These are phyloP conservation scores for Hyaloperonospora brassicae DNA, from an alignment of 352 stramenopile species.

Conservation along the genomic window DNA sequence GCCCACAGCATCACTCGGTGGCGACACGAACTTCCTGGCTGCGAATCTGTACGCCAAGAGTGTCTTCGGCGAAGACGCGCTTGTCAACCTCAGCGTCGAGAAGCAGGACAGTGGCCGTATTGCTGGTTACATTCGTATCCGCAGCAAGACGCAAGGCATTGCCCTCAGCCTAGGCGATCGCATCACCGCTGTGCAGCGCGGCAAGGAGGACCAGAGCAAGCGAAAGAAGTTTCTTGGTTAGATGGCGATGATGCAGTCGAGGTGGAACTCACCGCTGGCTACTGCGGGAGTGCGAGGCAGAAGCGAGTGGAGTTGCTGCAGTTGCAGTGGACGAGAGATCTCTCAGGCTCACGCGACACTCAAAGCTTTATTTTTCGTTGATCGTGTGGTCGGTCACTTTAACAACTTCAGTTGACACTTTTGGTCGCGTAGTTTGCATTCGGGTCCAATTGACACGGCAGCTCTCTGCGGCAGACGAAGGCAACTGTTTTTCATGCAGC, in stretches of 20 bases:
- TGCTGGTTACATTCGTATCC: slow-evolving; percentile 97
- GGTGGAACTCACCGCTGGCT: slow-evolving; percentile 8
- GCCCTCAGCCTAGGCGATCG: slow-evolving; percentile 97
- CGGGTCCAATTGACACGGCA: no score
- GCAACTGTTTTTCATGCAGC: no score
- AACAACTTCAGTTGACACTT: neutral
- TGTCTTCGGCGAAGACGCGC: slow-evolving; percentile 95
- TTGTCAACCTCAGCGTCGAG: slow-evolving; percentile 99
- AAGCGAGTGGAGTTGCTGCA: slow-evolving; percentile 13
- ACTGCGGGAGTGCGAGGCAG: slow-evolving; percentile 7
- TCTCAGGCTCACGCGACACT: no score
- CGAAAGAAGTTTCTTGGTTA: slow-evolving; percentile 73
- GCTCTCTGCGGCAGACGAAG: no score
- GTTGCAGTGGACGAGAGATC: slow-evolving; percentile 15
- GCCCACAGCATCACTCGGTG: slow-evolving; percentile 82
- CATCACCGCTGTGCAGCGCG: slow-evolving; percentile 95
- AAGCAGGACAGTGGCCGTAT: slow-evolving; percentile 98
- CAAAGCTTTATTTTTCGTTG: slow-evolving; percentile 18
- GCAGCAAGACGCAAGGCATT: slow-evolving; percentile 99
- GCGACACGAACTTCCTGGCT: slow-evolving; percentile 90
- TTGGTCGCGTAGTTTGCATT: neutral
- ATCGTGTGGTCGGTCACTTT: slow-evolving; percentile 2
- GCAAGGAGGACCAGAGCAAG: slow-evolving; percentile 80
- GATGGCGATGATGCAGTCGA: slow-evolving; percentile 13
- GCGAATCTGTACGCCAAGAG: slow-evolving; percentile 91